phyloP scores from a whole-genome alignment of 2,329 filamentous ascomycete genomes.

The Teratosphaeriaceae sp. region DNA sequence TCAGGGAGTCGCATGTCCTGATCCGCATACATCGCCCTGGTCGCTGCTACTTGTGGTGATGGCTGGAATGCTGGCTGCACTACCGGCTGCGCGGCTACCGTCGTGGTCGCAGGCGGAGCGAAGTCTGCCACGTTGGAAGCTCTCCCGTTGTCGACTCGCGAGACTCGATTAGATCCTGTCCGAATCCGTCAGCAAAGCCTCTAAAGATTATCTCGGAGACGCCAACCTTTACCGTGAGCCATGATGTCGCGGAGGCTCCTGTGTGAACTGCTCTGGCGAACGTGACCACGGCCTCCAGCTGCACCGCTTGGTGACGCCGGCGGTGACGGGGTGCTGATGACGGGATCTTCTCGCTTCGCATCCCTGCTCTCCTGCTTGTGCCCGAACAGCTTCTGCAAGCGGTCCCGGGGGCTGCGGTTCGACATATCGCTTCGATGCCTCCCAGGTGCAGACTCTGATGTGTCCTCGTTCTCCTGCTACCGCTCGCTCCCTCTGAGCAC shows the following conservation, averaged over 20 bases:
- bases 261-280: constrained; percentile 4
- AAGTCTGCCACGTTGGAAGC: neutral
- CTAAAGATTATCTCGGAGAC: too few relatives aligned
- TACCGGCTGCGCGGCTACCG: neutral
- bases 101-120: neutral
- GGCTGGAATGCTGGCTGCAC: neutral
- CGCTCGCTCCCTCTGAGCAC: too few relatives aligned
- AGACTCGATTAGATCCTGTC: neutral
- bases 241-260: constrained; percentile 6
- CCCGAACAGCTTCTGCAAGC: constrained; percentile 11
- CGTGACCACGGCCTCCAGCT: neutral
- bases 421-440: neutral
- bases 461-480: too few relatives aligned
- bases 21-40: constrained; percentile 7
- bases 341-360: constrained; percentile 1
- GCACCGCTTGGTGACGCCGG: constrained; percentile 3
- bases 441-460: too few relatives aligned
- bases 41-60: neutral
- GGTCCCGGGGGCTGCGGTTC: neutral
- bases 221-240: constrained; percentile 6
- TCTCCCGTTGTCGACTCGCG: neutral
- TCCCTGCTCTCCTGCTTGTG: constrained; percentile 5
- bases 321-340: constrained; percentile 4
- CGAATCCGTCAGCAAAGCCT: neutral
- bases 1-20: constrained; percentile 4